Evolutionary conservation across 73 alveolate species (phyloP), one percentile per base, ranked within the genome.

Genomic region (Symbiodinium pilosum): DNA sequence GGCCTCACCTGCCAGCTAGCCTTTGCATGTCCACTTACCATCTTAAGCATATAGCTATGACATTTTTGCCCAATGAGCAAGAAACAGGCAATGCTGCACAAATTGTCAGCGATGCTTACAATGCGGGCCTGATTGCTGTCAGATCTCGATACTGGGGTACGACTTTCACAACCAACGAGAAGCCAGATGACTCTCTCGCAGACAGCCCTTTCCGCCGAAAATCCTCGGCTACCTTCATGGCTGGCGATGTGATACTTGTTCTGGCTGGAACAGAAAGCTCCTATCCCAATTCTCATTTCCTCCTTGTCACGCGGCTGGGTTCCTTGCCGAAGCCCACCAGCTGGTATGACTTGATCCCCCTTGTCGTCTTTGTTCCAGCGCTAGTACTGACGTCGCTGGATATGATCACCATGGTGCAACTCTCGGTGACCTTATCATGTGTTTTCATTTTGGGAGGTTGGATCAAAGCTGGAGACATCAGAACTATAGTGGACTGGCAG

Each of bases 71-170:
- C 32, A 54, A 18, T 30, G 26, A 54, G 26, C 73, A 16, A 26
- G 26, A 38, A 38, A 28, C 68, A 88, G 95, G 95, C 95, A 88
- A 88, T 41, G 95, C 95, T 30, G 71, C 95, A 16, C 71, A 64
- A 39, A 88, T 88, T 54, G 95, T 88, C 86, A 88, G 86, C 95
- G 95, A 88, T 20, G 95, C 87, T 3, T 88, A 88, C 87, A 88
- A 88, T 21, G 95, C 95, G 1, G 95, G 95, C 38, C 68, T 88
- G 86, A 88, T 88, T 52, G 95, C 95, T 21, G 95, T 88, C 40
- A 43, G 95, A 54, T 88, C 95, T 2, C 95, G 95, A 39, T 88
- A 88, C 86, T 88, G 95, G 95, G 95, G 95, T 32, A 88, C 95
- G 1, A 83, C 73, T 69, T 88, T 88, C 54, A 86, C 95, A 40